Percentiles rank a stretch among this genome's conserved stretches.
phyloP scores from a whole-genome alignment of 768 basidiomycete species.

The Amyloporia xantha region DNA sequence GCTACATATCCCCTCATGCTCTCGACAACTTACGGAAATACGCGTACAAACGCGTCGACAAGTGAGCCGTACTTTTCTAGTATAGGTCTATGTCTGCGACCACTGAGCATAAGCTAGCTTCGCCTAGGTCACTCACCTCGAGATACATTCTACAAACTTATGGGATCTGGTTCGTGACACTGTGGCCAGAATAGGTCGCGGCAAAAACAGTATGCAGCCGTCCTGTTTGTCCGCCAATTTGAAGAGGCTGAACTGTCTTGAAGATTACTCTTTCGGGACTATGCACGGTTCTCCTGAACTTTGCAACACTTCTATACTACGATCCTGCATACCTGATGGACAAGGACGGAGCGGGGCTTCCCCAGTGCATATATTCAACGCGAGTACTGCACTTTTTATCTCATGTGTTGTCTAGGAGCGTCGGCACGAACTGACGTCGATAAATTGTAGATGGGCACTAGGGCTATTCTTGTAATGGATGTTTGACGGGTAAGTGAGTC shows the following conservation, averaged over 20 bases:
- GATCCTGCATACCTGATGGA: constrained; percentile 74
- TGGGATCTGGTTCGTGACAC: constrained; percentile 87
- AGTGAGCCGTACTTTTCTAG: constrained; percentile 37
- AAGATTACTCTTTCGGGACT: constrained; percentile 91
- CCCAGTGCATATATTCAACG: constrained; percentile 90
- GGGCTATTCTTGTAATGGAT: constrained; percentile 91
- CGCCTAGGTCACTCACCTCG: constrained; percentile 63
- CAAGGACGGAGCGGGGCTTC: constrained; percentile 54
- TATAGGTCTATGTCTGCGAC: not conserved
- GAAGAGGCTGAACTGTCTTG: constrained; percentile 2
- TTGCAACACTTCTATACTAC: constrained; percentile 74
- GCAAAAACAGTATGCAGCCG: constrained; percentile 66
- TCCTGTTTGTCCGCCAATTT: not conserved
- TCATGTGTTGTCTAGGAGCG: too few relatives aligned
- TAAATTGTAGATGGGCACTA: constrained; percentile 60
- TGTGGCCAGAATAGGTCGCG: constrained; percentile 80
- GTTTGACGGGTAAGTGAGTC: constrained; percentile 65
- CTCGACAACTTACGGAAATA: constrained; percentile 73
- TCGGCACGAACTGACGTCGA: too few relatives aligned
- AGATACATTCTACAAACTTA: constrained; percentile 74
- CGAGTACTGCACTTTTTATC: constrained; percentile 30
- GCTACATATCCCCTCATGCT: constrained; percentile 59
- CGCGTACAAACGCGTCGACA: constrained; percentile 75
- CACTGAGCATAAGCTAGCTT: not conserved
- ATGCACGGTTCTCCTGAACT: constrained; percentile 74